These are phyloP conservation scores for Epichloe scottii DNA, from an alignment of 2,329 filamentous ascomycete species.

Conservation along the genomic window DNA sequence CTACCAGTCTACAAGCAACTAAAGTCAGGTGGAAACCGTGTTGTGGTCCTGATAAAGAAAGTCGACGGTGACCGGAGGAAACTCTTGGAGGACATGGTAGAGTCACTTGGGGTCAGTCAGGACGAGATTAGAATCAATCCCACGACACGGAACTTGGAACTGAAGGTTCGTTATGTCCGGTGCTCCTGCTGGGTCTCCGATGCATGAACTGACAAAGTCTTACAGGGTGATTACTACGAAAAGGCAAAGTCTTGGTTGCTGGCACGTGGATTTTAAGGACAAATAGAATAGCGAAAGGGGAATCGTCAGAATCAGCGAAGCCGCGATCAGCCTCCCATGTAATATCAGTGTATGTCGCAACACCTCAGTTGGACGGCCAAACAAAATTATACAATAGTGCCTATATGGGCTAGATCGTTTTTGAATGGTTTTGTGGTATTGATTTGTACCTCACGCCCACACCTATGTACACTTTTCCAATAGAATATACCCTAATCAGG, in stretches of 20 bases:
- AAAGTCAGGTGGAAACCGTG: constrained; percentile 65
- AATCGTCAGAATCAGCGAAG: neutral
- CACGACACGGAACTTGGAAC: constrained; percentile 59
- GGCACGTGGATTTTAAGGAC: constrained; percentile 21
- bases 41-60: constrained; percentile 64
- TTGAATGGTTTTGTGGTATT: constrained; percentile 9
- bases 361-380: constrained; percentile 1
- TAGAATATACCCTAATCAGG: neutral
- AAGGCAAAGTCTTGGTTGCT: constrained; percentile 21
- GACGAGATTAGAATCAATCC: constrained; percentile 41
- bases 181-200: neutral
- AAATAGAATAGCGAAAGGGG: neutral
- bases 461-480: constrained; percentile 14
- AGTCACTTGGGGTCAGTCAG: constrained; percentile 42
- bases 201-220: constrained; percentile 1
- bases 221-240: constrained; percentile 22
- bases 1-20: constrained; percentile 64
- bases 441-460: constrained; percentile 12
- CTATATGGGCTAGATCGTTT: constrained; percentile 3
- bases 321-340: neutral
- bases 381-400: constrained; percentile 9
- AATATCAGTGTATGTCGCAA: constrained; percentile 5
- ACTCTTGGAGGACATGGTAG: constrained; percentile 51
- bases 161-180: constrained; percentile 44
- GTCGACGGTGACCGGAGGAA: constrained; percentile 58